Percentiles rank a stretch among this genome's conserved stretches.
These are phyloP conservation scores for Quercus tomentella DNA, from an alignment of 331 rosid genomes.

Conservation along the genomic window DNA sequence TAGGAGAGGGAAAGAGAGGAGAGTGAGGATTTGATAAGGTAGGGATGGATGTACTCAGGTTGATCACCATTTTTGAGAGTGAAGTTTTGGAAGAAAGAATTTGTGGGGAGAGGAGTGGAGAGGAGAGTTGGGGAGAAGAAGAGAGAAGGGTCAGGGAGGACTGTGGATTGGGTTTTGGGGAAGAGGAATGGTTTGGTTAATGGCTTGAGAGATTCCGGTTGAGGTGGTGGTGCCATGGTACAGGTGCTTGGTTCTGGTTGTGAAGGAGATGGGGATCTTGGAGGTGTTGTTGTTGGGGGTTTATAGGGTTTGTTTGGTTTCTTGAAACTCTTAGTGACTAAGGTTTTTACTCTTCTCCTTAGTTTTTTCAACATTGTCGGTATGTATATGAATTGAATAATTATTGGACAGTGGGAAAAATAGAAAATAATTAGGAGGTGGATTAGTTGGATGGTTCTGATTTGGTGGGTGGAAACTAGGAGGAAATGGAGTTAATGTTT, in stretches of 20 bases:
- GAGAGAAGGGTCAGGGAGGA: slow-evolving; percentile 48
- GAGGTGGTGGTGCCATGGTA: background rate
- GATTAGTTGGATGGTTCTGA: too few species aligned
- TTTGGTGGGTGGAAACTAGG: too few species aligned
- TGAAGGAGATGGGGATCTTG: background rate
- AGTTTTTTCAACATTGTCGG: too few species aligned
- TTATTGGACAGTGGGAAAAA: too few species aligned
- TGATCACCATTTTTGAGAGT: slow-evolving; percentile 49
- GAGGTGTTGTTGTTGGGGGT: too few species aligned
- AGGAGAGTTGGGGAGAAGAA: slow-evolving; percentile 48
- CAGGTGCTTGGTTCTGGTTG: background rate
- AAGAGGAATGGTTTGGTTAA: slow-evolving; percentile 28
- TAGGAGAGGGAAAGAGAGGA: slow-evolving; percentile 35
- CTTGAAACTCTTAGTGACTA: too few species aligned
- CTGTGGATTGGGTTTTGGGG: slow-evolving; percentile 37
- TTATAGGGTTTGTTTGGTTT: too few species aligned
- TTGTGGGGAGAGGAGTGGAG: slow-evolving; percentile 44
- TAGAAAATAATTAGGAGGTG: too few species aligned
- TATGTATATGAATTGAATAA: too few species aligned
- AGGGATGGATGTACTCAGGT: slow-evolving; percentile 53
- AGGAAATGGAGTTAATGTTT: too few species aligned
- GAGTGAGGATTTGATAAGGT: slow-evolving; percentile 35
- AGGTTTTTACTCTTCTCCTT: too few species aligned
- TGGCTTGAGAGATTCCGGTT: background rate
- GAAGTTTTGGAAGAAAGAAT: slow-evolving; percentile 52